phyloP scores from a whole-genome alignment of 768 basidiomycete species.

The Rossbeevera mucosa region DNA sequence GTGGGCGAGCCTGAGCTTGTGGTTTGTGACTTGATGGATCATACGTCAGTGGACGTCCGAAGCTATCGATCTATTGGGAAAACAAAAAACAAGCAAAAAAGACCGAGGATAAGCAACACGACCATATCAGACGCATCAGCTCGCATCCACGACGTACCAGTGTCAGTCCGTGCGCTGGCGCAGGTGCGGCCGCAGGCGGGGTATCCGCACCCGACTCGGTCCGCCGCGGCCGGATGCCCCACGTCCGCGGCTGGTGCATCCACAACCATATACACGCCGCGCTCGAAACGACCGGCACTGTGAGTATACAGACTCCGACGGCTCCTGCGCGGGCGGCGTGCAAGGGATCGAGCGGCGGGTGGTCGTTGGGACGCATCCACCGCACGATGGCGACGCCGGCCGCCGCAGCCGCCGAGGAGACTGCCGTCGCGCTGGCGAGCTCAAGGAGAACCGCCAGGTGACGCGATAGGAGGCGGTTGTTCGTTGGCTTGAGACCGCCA shows the following conservation, averaged over 20 bases:
- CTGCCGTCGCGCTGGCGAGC: conserved; percentile 5
- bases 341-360: neutral
- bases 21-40: neutral
- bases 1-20: neutral
- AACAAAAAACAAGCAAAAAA: neutral
- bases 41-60: neutral
- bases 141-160: conserved; percentile 4
- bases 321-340: conserved; percentile 15
- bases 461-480: neutral
- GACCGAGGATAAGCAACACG: neutral
- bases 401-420: conserved; percentile 12
- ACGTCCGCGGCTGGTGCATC: conserved; percentile 1
- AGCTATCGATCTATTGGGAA: neutral
- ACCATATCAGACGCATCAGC: neutral
- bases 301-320: conserved; percentile 9
- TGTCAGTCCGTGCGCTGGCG: neutral
- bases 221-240: neutral
- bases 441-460: conserved; percentile 8
- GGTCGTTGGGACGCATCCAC: neutral
- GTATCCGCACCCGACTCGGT: neutral
- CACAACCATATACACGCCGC: conserved; percentile 7
- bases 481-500: neutral
- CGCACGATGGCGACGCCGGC: conserved; percentile 6
- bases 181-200: neutral
- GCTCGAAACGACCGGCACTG: conserved; percentile 4